phyloP scores from a whole-genome alignment of 1,284 basidiomycete species.

The Rhodotorula mucilaginosa region DNA sequence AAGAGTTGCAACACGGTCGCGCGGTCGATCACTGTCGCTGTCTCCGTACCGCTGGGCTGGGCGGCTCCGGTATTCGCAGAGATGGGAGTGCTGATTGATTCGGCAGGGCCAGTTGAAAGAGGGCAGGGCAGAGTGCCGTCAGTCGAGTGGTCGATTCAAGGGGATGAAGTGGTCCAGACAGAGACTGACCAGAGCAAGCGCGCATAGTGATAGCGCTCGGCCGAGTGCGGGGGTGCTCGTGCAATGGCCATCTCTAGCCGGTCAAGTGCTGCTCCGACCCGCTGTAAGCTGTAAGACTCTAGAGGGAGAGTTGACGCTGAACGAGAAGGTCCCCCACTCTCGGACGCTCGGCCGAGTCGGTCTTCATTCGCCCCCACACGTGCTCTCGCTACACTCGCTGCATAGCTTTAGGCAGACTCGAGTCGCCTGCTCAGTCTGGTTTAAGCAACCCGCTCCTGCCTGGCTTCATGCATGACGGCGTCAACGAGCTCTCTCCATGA shows the following conservation, averaged over 20 bases:
- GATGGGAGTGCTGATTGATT: not conserved
- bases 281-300: not conserved
- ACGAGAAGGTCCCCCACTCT: no score
- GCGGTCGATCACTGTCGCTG: not conserved
- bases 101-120: no score
- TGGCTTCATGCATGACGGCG: no score
- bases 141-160: not conserved
- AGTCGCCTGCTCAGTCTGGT: not conserved
- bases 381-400: not conserved
- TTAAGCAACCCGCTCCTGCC: no score
- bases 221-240: not conserved
- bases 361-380: no score
- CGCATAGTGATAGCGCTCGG: constrained; percentile 12
- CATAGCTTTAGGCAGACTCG: not conserved
- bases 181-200: constrained; percentile 14
- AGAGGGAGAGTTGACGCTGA: not conserved
- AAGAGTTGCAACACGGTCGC: constrained; percentile 9
- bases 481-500: not conserved
- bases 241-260: not conserved
- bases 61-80: not conserved
- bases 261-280: not conserved
- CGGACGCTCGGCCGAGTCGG: no score
- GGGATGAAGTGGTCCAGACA: not conserved
- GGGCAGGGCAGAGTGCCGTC: not conserved
- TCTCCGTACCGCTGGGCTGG: not conserved